Percentiles rank a stretch among this genome's conserved stretches.
Evolutionary conservation across 768 basidiomycete species (phyloP).

Genomic region (Termitomyces sp.): DNA sequence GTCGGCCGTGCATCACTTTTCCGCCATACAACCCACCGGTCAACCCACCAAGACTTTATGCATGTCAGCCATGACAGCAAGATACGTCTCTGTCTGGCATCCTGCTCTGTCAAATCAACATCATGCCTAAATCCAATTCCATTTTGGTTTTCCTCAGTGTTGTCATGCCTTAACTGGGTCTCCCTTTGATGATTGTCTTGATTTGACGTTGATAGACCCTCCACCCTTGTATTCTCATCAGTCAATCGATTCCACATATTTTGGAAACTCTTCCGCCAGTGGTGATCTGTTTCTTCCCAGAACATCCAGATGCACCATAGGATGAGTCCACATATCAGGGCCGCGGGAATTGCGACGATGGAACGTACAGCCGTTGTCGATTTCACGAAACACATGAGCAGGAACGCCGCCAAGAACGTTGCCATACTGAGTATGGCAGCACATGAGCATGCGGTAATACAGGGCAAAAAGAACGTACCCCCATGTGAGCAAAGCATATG

Average conservation of each 20-base stretch:
- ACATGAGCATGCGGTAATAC: background rate
- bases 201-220: no score
- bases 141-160: background rate
- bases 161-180: background rate
- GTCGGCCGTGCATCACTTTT: background rate
- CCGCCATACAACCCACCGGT: background rate
- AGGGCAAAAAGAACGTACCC: background rate
- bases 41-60: background rate
- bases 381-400: conserved; percentile 1
- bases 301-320: conserved; percentile 1
- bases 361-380: background rate
- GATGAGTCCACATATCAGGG: background rate
- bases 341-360: background rate
- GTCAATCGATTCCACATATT: background rate
- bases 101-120: background rate
- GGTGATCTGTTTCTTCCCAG: background rate
- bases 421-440: background rate
- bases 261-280: background rate
- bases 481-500: conserved; percentile 7
- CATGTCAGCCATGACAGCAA: background rate
- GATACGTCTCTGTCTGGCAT: background rate
- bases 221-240: background rate
- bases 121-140: no score
- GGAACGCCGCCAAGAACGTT: conserved; percentile 1
- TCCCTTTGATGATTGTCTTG: background rate